phyloP scores from a whole-genome alignment of 2,329 filamentous ascomycete genomes.

The Emmonsia crescens region DNA sequence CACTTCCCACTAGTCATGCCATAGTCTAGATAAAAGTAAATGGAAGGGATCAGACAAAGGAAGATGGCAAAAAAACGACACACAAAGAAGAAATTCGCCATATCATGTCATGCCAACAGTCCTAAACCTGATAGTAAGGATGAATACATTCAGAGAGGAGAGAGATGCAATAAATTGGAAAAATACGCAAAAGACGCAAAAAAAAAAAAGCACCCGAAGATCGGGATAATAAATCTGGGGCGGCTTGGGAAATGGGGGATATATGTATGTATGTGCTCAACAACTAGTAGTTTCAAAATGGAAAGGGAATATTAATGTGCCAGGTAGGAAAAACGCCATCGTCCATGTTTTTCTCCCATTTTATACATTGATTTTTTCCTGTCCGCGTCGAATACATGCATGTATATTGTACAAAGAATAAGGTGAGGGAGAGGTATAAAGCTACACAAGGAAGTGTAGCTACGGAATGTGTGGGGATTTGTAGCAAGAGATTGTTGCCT shows the following conservation, averaged over 20 bases:
- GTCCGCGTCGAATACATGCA: background rate
- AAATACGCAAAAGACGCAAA: constrained; percentile 7
- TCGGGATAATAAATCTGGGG: constrained; percentile 12
- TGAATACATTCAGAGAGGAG: constrained; percentile 28
- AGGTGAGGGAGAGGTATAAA: background rate
- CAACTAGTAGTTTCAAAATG: background rate
- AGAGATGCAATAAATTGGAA: constrained; percentile 19
- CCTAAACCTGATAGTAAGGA: constrained; percentile 6
- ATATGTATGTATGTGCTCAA: constrained; percentile 3
- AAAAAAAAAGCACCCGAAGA: constrained; percentile 13
- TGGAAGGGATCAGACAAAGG: background rate
- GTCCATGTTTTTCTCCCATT: background rate
- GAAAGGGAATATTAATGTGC: background rate
- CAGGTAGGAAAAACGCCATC: constrained; percentile 2
- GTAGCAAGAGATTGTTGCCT: background rate
- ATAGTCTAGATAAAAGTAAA: background rate
- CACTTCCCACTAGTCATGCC: background rate
- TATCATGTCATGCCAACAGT: background rate
- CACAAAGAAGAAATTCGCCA: background rate
- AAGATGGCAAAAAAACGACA: background rate
- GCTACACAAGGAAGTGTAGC: background rate
- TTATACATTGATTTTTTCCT: background rate
- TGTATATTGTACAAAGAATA: constrained; percentile 1
- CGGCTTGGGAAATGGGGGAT: background rate
- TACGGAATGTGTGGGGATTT: background rate